phyloP scores from a whole-genome alignment of 2,329 filamentous ascomycete genomes.

The Periconia macrospinosa region DNA sequence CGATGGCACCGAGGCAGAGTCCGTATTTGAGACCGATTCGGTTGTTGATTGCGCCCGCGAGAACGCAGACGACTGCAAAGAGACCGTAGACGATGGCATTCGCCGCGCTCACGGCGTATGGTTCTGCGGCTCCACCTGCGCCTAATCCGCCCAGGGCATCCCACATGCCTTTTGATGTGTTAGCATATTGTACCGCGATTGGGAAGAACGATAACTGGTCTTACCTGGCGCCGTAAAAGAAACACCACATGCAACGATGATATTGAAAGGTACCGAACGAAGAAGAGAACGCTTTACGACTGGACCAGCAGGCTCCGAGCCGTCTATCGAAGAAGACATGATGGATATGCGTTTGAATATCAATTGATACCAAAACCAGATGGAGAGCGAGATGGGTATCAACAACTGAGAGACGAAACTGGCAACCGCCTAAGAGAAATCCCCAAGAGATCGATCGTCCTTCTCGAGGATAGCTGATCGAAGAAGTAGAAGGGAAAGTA shows the following conservation, averaged over 20 bases:
- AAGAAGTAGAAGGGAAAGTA: too few relatives aligned
- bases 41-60: slow-evolving; percentile 42
- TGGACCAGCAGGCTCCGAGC: background rate
- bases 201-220: background rate
- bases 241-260: slow-evolving; percentile 36
- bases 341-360: background rate
- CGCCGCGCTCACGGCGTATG: slow-evolving; percentile 36
- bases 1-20: slow-evolving; percentile 47
- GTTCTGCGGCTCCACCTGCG: slow-evolving; percentile 37
- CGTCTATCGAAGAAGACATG: background rate
- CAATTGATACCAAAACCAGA: background rate
- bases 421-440: background rate
- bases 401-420: background rate
- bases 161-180: slow-evolving; percentile 23
- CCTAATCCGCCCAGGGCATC: slow-evolving; percentile 37
- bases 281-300: slow-evolving; percentile 23
- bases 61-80: slow-evolving; percentile 34
- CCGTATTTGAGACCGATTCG: slow-evolving; percentile 38
- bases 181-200: background rate
- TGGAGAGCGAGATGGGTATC: background rate
- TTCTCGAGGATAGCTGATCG: too few relatives aligned
- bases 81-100: slow-evolving; percentile 38
- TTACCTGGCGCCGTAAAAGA: slow-evolving; percentile 35
- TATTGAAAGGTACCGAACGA: slow-evolving; percentile 38
- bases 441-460: too few relatives aligned